A percentile compares a stretch with the other conserved stretches of the same genome.
Evolutionary conservation across 208 protist genomes (phyloP).

Genomic region (Acanthamoeba quina): DNA sequence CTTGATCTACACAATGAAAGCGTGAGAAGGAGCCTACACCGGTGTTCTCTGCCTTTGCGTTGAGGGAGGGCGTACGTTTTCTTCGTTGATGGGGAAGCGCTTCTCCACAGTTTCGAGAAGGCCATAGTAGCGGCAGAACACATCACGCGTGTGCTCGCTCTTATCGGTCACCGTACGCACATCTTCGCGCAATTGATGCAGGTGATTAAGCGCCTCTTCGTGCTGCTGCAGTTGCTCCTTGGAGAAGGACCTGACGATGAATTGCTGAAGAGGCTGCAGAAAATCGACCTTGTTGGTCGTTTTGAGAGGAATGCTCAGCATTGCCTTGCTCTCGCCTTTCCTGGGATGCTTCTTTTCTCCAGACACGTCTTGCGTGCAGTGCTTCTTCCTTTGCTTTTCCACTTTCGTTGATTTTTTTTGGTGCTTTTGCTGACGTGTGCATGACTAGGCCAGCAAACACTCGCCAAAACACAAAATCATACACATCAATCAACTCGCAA

Average conservation of each 20-base stretch:
- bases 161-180: slow-evolving; percentile 39
- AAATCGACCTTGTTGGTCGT: slow-evolving; percentile 41
- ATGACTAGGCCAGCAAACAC: not conserved
- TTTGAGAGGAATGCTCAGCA: slow-evolving; percentile 49
- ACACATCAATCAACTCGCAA: not conserved
- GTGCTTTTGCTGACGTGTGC: not conserved
- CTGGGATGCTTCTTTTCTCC: not conserved
- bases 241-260: slow-evolving; percentile 18
- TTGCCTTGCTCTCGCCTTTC: not conserved
- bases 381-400: slow-evolving; percentile 43
- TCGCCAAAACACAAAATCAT: not conserved
- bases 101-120: slow-evolving; percentile 22
- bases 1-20: not conserved
- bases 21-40: not conserved
- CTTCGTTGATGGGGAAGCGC: slow-evolving; percentile 45
- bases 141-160: slow-evolving; percentile 14
- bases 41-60: not conserved
- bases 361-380: no score
- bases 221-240: slow-evolving; percentile 44
- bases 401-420: not conserved
- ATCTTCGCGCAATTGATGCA: slow-evolving; percentile 24
- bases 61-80: not conserved
- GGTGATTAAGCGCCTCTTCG: slow-evolving; percentile 29
- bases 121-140: slow-evolving; percentile 50
- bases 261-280: slow-evolving; percentile 6